These are phyloP conservation scores for Penicillium argentinense DNA, from an alignment of 495 filamentous ascomycete species.

Conservation along the genomic window DNA sequence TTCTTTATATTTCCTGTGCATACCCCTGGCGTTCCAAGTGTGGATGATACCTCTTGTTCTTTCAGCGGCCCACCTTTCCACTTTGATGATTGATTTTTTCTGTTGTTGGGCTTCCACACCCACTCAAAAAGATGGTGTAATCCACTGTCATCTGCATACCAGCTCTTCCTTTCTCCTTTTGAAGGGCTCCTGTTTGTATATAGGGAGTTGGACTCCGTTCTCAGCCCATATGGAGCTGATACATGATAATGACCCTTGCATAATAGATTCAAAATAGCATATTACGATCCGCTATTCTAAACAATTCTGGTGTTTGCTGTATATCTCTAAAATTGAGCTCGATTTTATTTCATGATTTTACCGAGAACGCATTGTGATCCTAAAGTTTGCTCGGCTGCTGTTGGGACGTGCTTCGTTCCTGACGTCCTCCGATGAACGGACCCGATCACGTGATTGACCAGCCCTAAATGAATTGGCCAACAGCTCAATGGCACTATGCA, in stretches of 20 bases:
- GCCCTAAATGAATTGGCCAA: conserved; percentile 1
- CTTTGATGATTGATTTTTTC: conserved; percentile 5
- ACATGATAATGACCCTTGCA: conserved; percentile 25
- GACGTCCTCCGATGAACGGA: neutral
- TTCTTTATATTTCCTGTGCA: conserved; percentile 14
- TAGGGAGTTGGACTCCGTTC: conserved; percentile 15
- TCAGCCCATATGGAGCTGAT: conserved; percentile 4
- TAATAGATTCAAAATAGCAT: conserved; percentile 13
- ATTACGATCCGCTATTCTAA: conserved; percentile 5
- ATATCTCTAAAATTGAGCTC: neutral
- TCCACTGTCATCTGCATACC: conserved; percentile 7
- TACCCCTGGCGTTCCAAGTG: conserved; percentile 19
- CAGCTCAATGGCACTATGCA: no score
- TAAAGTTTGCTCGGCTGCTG: no score
- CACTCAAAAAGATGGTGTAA: conserved; percentile 6
- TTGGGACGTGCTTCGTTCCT: no score
- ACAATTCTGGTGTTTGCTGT: no score
- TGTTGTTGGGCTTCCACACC: neutral
- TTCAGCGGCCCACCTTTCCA: conserved; percentile 7
- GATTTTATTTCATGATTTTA: no score
- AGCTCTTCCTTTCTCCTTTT: neutral
- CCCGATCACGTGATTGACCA: neutral
- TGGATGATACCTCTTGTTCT: conserved; percentile 21
- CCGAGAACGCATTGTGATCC: no score
- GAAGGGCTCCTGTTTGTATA: conserved; percentile 14